Evolutionary conservation across 108 stramenopile species (phyloP).

Genomic region (Seminavis robusta): DNA sequence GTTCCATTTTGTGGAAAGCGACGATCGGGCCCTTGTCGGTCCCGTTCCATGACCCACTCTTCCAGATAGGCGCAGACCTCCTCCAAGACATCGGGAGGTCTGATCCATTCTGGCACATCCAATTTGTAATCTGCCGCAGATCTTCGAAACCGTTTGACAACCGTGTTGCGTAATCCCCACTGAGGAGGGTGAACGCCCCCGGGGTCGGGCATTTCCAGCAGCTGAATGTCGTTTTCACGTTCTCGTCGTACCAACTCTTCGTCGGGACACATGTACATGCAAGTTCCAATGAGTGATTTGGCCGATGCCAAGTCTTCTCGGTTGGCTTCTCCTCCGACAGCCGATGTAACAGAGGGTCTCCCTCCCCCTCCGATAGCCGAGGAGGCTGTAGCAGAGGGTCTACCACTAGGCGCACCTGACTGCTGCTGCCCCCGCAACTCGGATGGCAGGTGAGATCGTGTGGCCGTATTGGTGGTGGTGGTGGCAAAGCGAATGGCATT

Average conservation of each 20-base stretch:
- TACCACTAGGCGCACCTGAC: slow-evolving; percentile 1
- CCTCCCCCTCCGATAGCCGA: not conserved
- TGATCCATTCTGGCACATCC: slow-evolving; percentile 81
- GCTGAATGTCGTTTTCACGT: slow-evolving; percentile 78
- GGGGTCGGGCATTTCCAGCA: slow-evolving; percentile 72
- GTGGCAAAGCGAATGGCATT: slow-evolving; percentile 25
- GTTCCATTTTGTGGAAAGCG: slow-evolving; percentile 47
- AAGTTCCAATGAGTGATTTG: slow-evolving; percentile 66
- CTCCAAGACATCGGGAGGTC: slow-evolving; percentile 81
- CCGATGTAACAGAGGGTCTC: not conserved
- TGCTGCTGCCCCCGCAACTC: slow-evolving; percentile 4
- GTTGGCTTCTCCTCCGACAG: not conserved
- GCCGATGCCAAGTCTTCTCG: slow-evolving; percentile 52
- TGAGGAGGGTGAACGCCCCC: slow-evolving; percentile 63
- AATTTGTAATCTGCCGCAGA: slow-evolving; percentile 89
- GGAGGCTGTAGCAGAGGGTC: not conserved
- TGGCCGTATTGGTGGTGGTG: slow-evolving; percentile 6
- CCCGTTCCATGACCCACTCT: slow-evolving; percentile 93
- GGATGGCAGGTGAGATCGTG: slow-evolving; percentile 5
- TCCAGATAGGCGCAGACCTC: slow-evolving; percentile 69
- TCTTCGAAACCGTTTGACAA: slow-evolving; percentile 81
- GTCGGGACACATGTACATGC: slow-evolving; percentile 77
- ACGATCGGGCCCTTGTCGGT: slow-evolving; percentile 85
- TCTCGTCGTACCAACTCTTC: slow-evolving; percentile 77
- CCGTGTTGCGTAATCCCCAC: slow-evolving; percentile 82